Conservation (phyloP, 805 yeast species). For the Sugiyamaella valdiviana region DNA sequence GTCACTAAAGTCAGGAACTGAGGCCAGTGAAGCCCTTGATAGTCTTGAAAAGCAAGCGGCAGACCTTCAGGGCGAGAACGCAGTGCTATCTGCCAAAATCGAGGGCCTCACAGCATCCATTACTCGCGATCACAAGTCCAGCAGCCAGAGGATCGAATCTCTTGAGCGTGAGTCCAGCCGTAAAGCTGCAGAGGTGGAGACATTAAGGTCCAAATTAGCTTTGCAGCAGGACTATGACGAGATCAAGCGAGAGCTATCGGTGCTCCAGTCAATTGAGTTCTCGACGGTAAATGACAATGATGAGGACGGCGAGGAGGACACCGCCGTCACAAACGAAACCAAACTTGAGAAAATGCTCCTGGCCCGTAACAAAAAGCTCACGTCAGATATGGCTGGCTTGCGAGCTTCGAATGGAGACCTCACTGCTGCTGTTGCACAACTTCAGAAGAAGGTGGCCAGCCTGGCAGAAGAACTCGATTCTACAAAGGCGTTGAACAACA, state of each 20-base stretch:
- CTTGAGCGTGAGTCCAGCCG: constrained; percentile 43
- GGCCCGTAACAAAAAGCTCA: constrained; percentile 65
- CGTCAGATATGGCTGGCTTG: constrained; percentile 58
- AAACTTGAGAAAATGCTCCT: constrained; percentile 54
- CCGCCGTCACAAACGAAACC: neutral
- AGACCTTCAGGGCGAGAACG: constrained; percentile 49
- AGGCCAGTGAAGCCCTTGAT: constrained; percentile 21
- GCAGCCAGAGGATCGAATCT: constrained; percentile 34
- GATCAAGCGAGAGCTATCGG: constrained; percentile 65
- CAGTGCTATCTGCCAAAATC: constrained; percentile 50
- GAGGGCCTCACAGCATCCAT: constrained; percentile 39
- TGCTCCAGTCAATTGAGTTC: constrained; percentile 70
- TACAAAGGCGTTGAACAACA: constrained; percentile 44
- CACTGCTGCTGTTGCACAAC: constrained; percentile 33
- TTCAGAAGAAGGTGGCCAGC: constrained; percentile 26
- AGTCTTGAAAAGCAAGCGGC: constrained; percentile 16
- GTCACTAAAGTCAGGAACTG: constrained; percentile 41
- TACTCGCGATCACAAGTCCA: constrained; percentile 20
- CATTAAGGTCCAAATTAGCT: constrained; percentile 44
- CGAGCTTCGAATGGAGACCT: constrained; percentile 54
- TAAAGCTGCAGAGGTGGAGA: constrained; percentile 44
- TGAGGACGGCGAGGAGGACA: constrained; percentile 16
- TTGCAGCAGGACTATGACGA: constrained; percentile 70
- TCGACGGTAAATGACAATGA: constrained; percentile 35
- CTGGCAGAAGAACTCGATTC: constrained; percentile 37